These are phyloP conservation scores for Protomyces macrosporus DNA, from an alignment of 1,139 yeast genomes.

Conservation along the genomic window DNA sequence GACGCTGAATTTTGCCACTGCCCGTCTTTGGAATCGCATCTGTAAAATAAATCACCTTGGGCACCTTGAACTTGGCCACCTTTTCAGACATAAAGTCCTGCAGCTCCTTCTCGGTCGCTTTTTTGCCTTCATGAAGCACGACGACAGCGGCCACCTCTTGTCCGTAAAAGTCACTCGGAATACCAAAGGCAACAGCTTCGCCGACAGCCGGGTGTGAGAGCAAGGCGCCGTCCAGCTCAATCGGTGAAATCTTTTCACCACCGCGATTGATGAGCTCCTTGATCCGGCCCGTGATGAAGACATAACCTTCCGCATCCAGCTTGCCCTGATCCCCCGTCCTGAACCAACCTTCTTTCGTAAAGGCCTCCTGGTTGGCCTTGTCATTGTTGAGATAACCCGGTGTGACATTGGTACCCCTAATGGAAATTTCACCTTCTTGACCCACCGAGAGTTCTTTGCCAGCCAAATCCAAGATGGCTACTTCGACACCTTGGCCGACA, in stretches of 20 bases:
- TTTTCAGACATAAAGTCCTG: slow-evolving; percentile 44
- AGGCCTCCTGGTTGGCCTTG: slow-evolving; percentile 61
- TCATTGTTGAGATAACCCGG: slow-evolving; percentile 64
- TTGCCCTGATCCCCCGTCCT: slow-evolving; percentile 70
- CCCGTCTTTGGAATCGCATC: slow-evolving; percentile 51
- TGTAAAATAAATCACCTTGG: slow-evolving; percentile 53
- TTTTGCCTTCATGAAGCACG: slow-evolving; percentile 46
- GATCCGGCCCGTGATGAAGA: slow-evolving; percentile 58
- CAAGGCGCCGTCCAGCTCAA: slow-evolving; percentile 57
- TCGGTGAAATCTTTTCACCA: slow-evolving; percentile 65
- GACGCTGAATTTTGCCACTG: slow-evolving; percentile 61
- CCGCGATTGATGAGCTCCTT: slow-evolving; percentile 65
- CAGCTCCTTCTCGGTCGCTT: slow-evolving; percentile 43
- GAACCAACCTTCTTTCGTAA: slow-evolving; percentile 54
- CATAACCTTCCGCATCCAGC: slow-evolving; percentile 54
- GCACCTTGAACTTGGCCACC: slow-evolving; percentile 55
- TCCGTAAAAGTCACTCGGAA: slow-evolving; percentile 58
- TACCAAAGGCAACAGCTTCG: slow-evolving; percentile 67
- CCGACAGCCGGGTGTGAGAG: slow-evolving; percentile 52
- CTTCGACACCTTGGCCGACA: slow-evolving; percentile 56
- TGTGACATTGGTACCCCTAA: slow-evolving; percentile 61
- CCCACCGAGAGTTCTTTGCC: slow-evolving; percentile 48
- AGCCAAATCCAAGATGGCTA: slow-evolving; percentile 50
- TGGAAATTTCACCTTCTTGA: slow-evolving; percentile 58
- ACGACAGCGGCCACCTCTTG: slow-evolving; percentile 63